Base-by-base conservation (phyloP, 176 grass and related monocot species). In the Carex pumila region DNA sequence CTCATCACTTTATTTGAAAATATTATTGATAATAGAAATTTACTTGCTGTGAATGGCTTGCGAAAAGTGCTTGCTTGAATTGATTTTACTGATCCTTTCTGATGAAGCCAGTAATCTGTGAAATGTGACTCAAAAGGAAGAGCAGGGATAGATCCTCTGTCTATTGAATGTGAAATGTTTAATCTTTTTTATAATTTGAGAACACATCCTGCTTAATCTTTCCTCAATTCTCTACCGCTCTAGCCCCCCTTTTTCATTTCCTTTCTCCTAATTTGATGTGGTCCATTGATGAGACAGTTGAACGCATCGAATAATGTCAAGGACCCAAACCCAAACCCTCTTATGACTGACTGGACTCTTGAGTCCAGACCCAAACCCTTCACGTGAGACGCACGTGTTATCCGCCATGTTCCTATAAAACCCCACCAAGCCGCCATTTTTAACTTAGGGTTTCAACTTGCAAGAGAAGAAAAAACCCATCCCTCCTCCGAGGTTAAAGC, bases 401-500 rank as follows among this genome's bases (percentile, higher is more conserved):
- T 53, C 45, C 71, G 12, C 29, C 37, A 39, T 39, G 37, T 39
- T 39, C 32, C 9, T 83, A 83, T 69, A 83, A 32, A 83, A 54
- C 0, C 7, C 41, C n/a, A 5, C 22, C 45, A 6, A 63, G 61
- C 61, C 61, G 45, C 61, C 34, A 29, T 67, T 31, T 83, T 54
- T 47, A 60, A 60, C 64, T 50, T 68, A 52, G 45, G 61, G 41
- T 83, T 66, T 52, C 43, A 54, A 12, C 47, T 50, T 50, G 9
- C 12, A 34, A 29, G 39, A 68, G 47, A 81, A 29, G 10, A 47
- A 55, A 49, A 82, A 63, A 45, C 43, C 43, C 43, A 45, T 45
- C 43, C 43, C 43, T 39, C 43, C 74, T 31, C 81, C 86, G 88
- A 87, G 85, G 92, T 94, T 94, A 92, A 92, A 90, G 90, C 39